These are phyloP conservation scores for Dryadomyces quercus-mongolicae DNA, from an alignment of 2,329 filamentous ascomycete genomes.

Conservation along the genomic window DNA sequence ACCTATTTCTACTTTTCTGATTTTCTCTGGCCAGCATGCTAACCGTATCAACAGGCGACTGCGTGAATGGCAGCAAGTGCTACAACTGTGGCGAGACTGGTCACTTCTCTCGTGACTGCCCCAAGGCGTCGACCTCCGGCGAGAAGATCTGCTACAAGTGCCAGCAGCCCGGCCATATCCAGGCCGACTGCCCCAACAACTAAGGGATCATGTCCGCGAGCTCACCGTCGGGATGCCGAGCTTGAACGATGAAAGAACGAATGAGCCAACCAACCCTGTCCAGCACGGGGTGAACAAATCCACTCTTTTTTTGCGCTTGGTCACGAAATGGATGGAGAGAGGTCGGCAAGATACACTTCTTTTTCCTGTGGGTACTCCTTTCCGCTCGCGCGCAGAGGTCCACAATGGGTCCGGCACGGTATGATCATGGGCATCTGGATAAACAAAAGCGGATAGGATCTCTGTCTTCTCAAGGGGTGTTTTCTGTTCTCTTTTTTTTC, in stretches of 20 bases:
- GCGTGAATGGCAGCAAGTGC: constrained; percentile 98
- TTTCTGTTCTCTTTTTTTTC: constrained; percentile 9
- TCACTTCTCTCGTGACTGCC: constrained; percentile 91
- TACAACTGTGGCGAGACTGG: constrained; percentile 97
- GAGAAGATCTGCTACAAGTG: constrained; percentile 99
- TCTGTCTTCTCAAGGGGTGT: constrained; percentile 9
- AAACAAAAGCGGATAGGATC: constrained; percentile 14
- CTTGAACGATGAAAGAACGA: constrained; percentile 8
- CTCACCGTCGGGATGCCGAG: constrained; percentile 7
- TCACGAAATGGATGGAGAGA: constrained; percentile 13
- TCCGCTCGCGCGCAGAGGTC: constrained; percentile 15
- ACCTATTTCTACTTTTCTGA: not conserved
- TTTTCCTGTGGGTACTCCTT: constrained; percentile 15
- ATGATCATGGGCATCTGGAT: constrained; percentile 21
- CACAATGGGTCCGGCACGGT: constrained; percentile 16
- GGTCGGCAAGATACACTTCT: constrained; percentile 17
- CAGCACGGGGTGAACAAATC: constrained; percentile 5
- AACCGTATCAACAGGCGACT: constrained; percentile 50
- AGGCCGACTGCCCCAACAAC: constrained; percentile 85
- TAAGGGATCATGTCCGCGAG: constrained; percentile 20
- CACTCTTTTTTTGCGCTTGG: constrained; percentile 8
- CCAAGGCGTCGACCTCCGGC: constrained; percentile 71
- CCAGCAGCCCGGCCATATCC: constrained; percentile 74
- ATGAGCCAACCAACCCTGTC: constrained; percentile 8
- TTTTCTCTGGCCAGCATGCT: not conserved